A percentile compares a stretch with the other conserved stretches of the same genome.
Evolutionary conservation across 352 stramenopile genomes (phyloP).

Genomic region (Pythium brachiatum): DNA sequence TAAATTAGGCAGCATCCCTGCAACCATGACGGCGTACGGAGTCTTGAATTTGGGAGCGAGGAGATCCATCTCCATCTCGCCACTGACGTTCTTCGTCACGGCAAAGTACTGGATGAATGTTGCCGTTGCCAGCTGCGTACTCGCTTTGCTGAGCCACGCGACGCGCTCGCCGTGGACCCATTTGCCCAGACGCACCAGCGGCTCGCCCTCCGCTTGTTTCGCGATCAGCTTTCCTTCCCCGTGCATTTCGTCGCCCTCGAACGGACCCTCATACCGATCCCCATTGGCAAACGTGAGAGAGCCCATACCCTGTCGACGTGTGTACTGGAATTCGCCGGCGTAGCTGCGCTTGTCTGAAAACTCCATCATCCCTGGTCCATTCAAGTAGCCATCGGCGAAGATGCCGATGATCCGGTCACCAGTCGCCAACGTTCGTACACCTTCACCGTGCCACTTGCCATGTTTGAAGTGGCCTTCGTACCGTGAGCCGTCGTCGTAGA

Average conservation of each 20-base stretch:
- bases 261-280: conserved; percentile 90
- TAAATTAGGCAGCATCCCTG: conserved; percentile 63
- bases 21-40: conserved; percentile 81
- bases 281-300: conserved; percentile 84
- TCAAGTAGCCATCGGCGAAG: conserved; percentile 59
- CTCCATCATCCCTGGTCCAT: conserved; percentile 52
- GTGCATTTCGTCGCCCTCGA: conserved; percentile 79
- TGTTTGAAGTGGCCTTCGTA: conserved; percentile 66
- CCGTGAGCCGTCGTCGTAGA: conserved; percentile 65
- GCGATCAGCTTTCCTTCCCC: conserved; percentile 75
- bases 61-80: conserved; percentile 66
- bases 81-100: conserved; percentile 32
- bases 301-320: conserved; percentile 70
- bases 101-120: conserved; percentile 82
- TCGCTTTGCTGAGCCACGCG: conserved; percentile 66
- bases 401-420: conserved; percentile 59
- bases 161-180: conserved; percentile 66
- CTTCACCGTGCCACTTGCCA: conserved; percentile 71
- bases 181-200: conserved; percentile 53
- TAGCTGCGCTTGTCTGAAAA: conserved; percentile 77
- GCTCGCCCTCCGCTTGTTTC: conserved; percentile 35
- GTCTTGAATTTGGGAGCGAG: conserved; percentile 64
- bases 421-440: conserved; percentile 53
- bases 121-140: conserved; percentile 61
- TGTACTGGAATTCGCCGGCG: conserved; percentile 51